Base-by-base conservation (phyloP, 305 asterid species). In the Salvia sclarea region DNA sequence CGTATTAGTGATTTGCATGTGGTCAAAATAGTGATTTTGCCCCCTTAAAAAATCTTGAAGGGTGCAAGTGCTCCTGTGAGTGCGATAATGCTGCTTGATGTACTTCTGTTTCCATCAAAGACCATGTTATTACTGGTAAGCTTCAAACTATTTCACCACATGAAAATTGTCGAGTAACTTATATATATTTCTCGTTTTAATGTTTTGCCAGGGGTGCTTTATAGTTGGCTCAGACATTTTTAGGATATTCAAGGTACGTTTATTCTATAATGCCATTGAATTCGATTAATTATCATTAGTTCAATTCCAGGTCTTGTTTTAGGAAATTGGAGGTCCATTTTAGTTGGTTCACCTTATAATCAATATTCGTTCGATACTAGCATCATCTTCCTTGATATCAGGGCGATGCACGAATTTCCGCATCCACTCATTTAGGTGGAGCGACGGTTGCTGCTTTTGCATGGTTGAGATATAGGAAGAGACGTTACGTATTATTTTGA, bases 1-100 rank as follows among this genome's bases (percentile, higher is more conserved):
- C n/a, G n/a, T n/a, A n/a, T n/a, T n/a, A n/a, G n/a, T n/a, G n/a
- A n/a, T n/a, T n/a, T n/a, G n/a, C n/a, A n/a, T n/a, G n/a, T 54
- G 48, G 52, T 24, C 40, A 30, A 16, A 59, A 44, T 47, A 28
- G 48, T 55, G 58, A 73, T 72, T 73, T 58, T 73, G 70, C 63
- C 67, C 24, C 61, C 35, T 55, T 71, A 55, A 48, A n/a, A n/a
- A n/a, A n/a, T 76, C 69, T 79, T 71, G 48, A 63, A 93, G 98
- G 98, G 98, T 65, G 98, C 98, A 52, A 91, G 97, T 64, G 98
- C 96, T 77, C 97, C 98, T 59, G 90, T 88, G 79, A 93, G 86
- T 77, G 97, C 98, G 5, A 80, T 93, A 56, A 67, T 93, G 96
- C 85, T 93, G 80, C 96, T 91, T 22, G 87, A 91, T 62, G 87